Evolutionary conservation across 2,329 filamentous ascomycete genomes (phyloP).

Genomic region (Ceratocystis variospora): DNA sequence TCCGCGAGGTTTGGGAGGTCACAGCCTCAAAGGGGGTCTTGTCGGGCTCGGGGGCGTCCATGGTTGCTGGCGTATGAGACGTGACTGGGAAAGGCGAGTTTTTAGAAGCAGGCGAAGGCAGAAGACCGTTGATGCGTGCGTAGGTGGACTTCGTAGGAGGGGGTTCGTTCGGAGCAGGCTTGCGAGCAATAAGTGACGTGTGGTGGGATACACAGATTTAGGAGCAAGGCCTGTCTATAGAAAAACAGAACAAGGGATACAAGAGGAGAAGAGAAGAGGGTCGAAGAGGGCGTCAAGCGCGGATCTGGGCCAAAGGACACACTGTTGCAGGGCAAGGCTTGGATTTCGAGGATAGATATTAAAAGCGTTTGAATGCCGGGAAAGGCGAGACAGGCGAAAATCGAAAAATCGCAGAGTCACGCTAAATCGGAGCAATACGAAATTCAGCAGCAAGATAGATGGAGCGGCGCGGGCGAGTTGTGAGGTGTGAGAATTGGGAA

Average conservation of each 20-base stretch:
- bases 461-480: too few relatives aligned
- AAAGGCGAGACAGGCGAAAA: too few relatives aligned
- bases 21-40: constrained; percentile 86
- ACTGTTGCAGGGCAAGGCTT: too few relatives aligned
- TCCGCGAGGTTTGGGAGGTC: constrained; percentile 65
- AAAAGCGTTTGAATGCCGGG: too few relatives aligned
- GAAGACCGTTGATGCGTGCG: too few relatives aligned
- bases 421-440: too few relatives aligned
- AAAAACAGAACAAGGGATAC: background rate
- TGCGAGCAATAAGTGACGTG: background rate
- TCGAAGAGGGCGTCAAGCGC: background rate
- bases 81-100: background rate
- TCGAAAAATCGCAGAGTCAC: too few relatives aligned
- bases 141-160: background rate
- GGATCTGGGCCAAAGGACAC: background rate
- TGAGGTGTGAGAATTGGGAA: too few relatives aligned
- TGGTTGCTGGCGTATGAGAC: constrained; percentile 28
- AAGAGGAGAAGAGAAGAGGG: background rate
- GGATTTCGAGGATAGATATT: too few relatives aligned
- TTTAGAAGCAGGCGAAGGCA: background rate
- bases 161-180: background rate
- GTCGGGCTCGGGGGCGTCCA: constrained; percentile 80
- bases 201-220: background rate
- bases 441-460: too few relatives aligned
- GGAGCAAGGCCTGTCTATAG: background rate